phyloP scores from a whole-genome alignment of 2,329 filamentous ascomycete species.

The Colletotrichum magnum region DNA sequence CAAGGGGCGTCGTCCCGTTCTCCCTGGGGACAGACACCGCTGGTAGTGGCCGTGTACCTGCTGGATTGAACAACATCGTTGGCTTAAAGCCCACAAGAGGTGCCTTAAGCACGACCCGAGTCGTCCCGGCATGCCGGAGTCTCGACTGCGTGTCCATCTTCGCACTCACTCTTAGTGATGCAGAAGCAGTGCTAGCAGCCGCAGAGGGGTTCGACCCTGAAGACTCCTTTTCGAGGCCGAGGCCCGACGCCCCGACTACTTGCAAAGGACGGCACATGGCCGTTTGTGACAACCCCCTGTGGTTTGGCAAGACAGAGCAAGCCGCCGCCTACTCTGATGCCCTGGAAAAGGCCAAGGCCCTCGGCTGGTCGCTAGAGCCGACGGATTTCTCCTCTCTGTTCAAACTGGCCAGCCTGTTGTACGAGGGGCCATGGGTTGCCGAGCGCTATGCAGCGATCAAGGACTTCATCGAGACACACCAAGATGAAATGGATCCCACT shows the following conservation, averaged over 20 bases:
- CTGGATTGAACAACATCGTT: constrained; percentile 67
- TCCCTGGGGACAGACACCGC: constrained; percentile 71
- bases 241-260: constrained; percentile 41
- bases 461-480: constrained; percentile 56
- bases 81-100: constrained; percentile 68
- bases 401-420: constrained; percentile 66
- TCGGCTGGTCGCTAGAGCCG: constrained; percentile 58
- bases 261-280: constrained; percentile 43
- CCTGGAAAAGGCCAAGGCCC: constrained; percentile 52
- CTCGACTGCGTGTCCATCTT: constrained; percentile 72
- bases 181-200: constrained; percentile 62
- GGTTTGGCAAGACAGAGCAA: constrained; percentile 53
- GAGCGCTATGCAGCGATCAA: constrained; percentile 69
- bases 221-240: constrained; percentile 66
- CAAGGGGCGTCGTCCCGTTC: constrained; percentile 67
- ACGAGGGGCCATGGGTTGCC: constrained; percentile 70
- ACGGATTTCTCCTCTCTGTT: constrained; percentile 66
- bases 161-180: constrained; percentile 63
- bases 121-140: constrained; percentile 69
- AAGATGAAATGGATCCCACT: constrained; percentile 51
- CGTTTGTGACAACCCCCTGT: constrained; percentile 58
- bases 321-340: constrained; percentile 59
- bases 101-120: constrained; percentile 62
- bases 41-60: constrained; percentile 67
- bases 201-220: constrained; percentile 62